phyloP scores from a whole-genome alignment of 2,329 filamentous ascomycete species.

The Neurospora sp. region DNA sequence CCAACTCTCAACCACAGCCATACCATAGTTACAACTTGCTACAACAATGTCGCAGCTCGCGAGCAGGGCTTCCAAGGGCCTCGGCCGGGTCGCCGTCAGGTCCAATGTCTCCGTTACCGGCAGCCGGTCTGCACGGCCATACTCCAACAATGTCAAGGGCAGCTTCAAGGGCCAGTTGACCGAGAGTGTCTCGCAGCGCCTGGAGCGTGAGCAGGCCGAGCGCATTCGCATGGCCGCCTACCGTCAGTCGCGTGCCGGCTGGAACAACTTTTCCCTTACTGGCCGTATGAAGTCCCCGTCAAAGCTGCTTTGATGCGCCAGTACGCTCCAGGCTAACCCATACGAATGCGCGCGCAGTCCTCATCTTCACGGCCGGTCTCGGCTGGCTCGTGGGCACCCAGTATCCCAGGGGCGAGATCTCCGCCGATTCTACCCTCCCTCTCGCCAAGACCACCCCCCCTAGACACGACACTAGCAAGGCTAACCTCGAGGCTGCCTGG shows the following conservation, averaged over 20 bases:
- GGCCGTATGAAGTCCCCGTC: neutral
- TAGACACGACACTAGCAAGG: constrained; percentile 46
- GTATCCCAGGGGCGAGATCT: constrained; percentile 35
- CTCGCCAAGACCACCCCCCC: constrained; percentile 40
- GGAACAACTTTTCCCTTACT: constrained; percentile 34
- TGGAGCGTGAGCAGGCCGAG: constrained; percentile 38
- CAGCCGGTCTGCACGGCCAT: constrained; percentile 7
- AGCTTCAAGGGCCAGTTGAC: constrained; percentile 44
- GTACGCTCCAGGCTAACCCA: neutral
- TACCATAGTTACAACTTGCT: neutral
- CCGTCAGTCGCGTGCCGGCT: constrained; percentile 26
- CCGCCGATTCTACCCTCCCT: constrained; percentile 48
- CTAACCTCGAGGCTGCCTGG: constrained; percentile 61
- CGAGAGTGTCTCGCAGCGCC: constrained; percentile 39
- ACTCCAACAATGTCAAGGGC: constrained; percentile 4
- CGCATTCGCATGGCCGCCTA: constrained; percentile 32
- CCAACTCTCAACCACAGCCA: neutral
- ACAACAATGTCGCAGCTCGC: constrained; percentile 18
- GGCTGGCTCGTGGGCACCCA: constrained; percentile 52
- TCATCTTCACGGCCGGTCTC: constrained; percentile 39
- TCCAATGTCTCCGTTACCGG: constrained; percentile 3
- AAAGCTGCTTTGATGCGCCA: constrained; percentile 4
- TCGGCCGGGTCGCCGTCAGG: constrained; percentile 8
- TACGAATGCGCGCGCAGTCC: constrained; percentile 28
- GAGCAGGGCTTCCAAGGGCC: constrained; percentile 15